phyloP scores from a whole-genome alignment of 1,284 basidiomycete genomes.

The Porodaedalea pini region DNA sequence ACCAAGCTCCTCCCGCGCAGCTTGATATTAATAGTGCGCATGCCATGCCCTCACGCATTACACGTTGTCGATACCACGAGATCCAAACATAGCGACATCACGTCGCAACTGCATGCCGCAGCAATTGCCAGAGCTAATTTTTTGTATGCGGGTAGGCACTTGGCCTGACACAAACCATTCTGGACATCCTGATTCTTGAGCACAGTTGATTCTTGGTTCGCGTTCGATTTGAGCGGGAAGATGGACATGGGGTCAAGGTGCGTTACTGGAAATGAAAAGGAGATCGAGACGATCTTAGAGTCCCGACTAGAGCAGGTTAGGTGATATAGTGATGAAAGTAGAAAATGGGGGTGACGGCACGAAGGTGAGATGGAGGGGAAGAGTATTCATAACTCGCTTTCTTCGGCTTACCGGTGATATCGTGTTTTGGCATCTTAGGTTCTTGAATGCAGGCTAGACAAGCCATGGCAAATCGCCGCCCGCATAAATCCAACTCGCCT shows the following conservation, averaged over 20 bases:
- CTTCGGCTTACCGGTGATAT: background rate
- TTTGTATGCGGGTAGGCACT: background rate
- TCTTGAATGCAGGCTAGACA: too few relatives aligned
- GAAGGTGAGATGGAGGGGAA: too few relatives aligned
- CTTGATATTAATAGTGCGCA: background rate
- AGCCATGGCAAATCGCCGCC: too few relatives aligned
- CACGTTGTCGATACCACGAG: background rate
- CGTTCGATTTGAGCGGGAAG: background rate
- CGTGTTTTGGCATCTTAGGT: background rate
- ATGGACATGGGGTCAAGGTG: background rate
- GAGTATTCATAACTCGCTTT: too few relatives aligned
- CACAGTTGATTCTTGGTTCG: too few relatives aligned
- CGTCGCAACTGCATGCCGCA: background rate
- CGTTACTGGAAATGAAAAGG: too few relatives aligned
- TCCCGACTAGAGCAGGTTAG: too few relatives aligned
- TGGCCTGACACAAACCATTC: background rate
- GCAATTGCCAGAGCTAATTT: background rate
- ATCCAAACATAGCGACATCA: background rate
- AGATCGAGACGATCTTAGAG: too few relatives aligned
- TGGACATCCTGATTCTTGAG: background rate
- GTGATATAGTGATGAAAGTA: too few relatives aligned
- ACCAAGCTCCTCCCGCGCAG: conserved; percentile 2
- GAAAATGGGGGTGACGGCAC: too few relatives aligned
- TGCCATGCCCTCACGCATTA: background rate
- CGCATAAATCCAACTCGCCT: too few relatives aligned